phyloP scores from a whole-genome alignment of 2,329 filamentous ascomycete genomes.

The Mycosphaerelloides madeirae region DNA sequence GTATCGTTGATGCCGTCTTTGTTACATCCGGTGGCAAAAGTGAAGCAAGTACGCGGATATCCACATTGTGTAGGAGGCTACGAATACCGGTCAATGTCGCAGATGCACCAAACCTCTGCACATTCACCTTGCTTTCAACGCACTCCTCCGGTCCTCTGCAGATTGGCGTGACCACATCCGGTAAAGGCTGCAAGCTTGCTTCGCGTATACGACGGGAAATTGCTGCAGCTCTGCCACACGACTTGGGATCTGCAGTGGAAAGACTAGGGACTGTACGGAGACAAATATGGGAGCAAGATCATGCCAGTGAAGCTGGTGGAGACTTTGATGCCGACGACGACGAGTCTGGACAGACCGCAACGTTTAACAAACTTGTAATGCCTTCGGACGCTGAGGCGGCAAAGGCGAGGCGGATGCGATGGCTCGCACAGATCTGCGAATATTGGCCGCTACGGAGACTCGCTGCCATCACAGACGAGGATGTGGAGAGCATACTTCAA shows the following conservation, averaged over 20 bases:
- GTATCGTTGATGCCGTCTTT: constrained; percentile 87
- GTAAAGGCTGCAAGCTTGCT: constrained; percentile 88
- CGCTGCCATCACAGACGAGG: constrained; percentile 71
- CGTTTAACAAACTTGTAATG: constrained; percentile 77
- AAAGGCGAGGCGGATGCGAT: constrained; percentile 79
- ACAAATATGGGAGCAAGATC: constrained; percentile 70
- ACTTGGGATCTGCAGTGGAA: constrained; percentile 72
- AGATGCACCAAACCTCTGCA: constrained; percentile 79
- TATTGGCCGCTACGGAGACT: constrained; percentile 91
- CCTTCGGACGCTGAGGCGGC: constrained; percentile 68
- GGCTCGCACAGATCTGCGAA: constrained; percentile 94
- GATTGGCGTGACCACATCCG: constrained; percentile 92
- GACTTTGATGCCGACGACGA: constrained; percentile 50
- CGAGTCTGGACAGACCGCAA: constrained; percentile 67
- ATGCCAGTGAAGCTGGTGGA: constrained; percentile 46
- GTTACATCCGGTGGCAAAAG: constrained; percentile 60
- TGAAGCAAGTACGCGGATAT: constrained; percentile 57
- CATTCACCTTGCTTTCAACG: constrained; percentile 83
- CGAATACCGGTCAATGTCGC: constrained; percentile 91
- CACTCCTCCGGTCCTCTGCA: constrained; percentile 88
- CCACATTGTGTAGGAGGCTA: constrained; percentile 67
- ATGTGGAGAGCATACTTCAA: constrained; percentile 71
- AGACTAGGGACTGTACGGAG: constrained; percentile 69
- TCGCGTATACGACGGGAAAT: constrained; percentile 86
- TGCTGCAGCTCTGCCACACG: constrained; percentile 67